phyloP scores from a whole-genome alignment of 805 yeast genomes.

The Blastobotrys peoriensis region DNA sequence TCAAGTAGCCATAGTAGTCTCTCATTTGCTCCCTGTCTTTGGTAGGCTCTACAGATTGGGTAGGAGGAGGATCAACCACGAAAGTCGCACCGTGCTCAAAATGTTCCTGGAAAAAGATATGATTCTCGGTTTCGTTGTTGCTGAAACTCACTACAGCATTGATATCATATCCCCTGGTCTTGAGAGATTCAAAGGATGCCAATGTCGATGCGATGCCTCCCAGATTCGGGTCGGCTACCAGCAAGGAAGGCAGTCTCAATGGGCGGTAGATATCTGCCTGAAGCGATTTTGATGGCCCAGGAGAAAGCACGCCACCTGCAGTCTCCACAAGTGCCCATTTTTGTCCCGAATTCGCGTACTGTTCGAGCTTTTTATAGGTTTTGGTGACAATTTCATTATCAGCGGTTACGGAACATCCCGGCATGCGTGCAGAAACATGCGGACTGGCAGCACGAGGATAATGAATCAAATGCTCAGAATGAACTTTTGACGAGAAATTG shows the following conservation, averaged over 20 bases:
- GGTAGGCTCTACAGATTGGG: slow-evolving; percentile 4
- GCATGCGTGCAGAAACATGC: slow-evolving; percentile 16
- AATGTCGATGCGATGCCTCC: slow-evolving; percentile 22
- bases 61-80: slow-evolving; percentile 14
- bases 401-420: not conserved
- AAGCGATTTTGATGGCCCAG: slow-evolving; percentile 14
- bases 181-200: slow-evolving; percentile 20
- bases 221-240: slow-evolving; percentile 18
- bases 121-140: slow-evolving; percentile 13
- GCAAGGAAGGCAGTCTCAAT: slow-evolving; percentile 18
- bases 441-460: slow-evolving; percentile 19
- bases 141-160: slow-evolving; percentile 14
- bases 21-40: slow-evolving; percentile 13
- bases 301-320: slow-evolving; percentile 23
- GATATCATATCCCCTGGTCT: slow-evolving; percentile 19
- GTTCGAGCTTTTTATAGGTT: not conserved
- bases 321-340: slow-evolving; percentile 20
- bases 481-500: slow-evolving; percentile 6
- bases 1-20: slow-evolving; percentile 11
- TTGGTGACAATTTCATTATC: slow-evolving; percentile 7
- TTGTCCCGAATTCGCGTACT: not conserved
- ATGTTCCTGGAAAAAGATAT: slow-evolving; percentile 14
- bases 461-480: slow-evolving; percentile 14
- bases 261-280: slow-evolving; percentile 22
- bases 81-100: slow-evolving; percentile 9